Evolutionary conservation across 2,329 filamentous ascomycete genomes (phyloP).

Genomic region (Penicillium expansum): DNA sequence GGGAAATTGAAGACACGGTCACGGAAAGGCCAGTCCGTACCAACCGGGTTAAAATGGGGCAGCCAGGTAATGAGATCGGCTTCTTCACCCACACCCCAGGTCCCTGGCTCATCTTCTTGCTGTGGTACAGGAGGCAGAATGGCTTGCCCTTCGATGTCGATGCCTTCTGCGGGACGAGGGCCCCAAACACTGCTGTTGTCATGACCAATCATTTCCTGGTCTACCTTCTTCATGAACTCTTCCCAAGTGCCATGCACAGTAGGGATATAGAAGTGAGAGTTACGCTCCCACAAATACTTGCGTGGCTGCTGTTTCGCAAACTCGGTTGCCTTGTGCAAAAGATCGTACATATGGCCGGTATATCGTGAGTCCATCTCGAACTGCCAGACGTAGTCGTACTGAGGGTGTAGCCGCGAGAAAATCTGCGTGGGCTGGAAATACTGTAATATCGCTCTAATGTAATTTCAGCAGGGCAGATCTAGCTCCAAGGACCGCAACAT

Average conservation of each 20-base stretch:
- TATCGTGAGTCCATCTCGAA: constrained; percentile 17
- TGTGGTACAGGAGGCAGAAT: neutral
- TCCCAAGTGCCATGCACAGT: constrained; percentile 13
- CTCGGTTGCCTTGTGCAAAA: constrained; percentile 9
- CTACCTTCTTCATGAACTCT: constrained; percentile 6
- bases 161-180: constrained; percentile 1
- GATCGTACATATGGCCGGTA: constrained; percentile 13
- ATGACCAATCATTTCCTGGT: neutral
- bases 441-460: constrained; percentile 10
- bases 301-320: constrained; percentile 16
- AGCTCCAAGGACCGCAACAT: neutral
- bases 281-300: constrained; percentile 17
- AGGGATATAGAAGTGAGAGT: constrained; percentile 17
- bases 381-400: constrained; percentile 17
- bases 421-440: constrained; percentile 16
- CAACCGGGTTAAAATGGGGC: constrained; percentile 12
- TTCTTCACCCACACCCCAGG: constrained; percentile 17
- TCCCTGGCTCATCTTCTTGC: neutral
- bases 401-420: constrained; percentile 12
- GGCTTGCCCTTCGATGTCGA: neutral
- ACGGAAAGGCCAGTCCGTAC: constrained; percentile 13
- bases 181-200: constrained; percentile 6
- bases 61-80: constrained; percentile 17
- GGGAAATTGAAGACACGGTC: constrained; percentile 13
- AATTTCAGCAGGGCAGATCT: neutral